These are phyloP conservation scores for Gnaphalium uliginosum DNA, from an alignment of 129 eudicot genomes.

Conservation along the genomic window DNA sequence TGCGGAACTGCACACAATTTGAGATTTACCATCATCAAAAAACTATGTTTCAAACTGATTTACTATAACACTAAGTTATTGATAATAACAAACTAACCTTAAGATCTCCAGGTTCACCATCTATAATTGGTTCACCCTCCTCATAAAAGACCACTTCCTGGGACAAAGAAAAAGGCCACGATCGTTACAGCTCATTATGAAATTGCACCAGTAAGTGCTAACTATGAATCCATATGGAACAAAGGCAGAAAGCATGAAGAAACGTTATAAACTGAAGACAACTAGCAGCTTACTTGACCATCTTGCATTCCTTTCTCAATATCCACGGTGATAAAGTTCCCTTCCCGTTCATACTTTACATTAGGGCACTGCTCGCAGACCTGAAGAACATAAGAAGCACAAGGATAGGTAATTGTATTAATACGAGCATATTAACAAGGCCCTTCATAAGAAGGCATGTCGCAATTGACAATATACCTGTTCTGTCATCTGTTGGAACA, in stretches of 20 bases:
- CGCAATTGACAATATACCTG: slow-evolving; percentile 54
- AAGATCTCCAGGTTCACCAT: slow-evolving; percentile 96
- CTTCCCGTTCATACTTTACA: slow-evolving; percentile 88
- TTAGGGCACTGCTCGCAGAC: slow-evolving; percentile 95
- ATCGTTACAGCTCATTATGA: slow-evolving; percentile 12
- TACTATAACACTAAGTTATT: not conserved
- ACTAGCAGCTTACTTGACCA: slow-evolving; percentile 66
- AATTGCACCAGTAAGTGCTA: not conserved
- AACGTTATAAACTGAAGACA: not conserved
- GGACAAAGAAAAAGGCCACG: not conserved
- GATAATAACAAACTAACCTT: slow-evolving; percentile 50
- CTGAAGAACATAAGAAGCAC: slow-evolving; percentile 43
- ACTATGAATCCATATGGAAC: not conserved
- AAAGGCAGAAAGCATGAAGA: not conserved
- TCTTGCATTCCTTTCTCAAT: slow-evolving; percentile 99
- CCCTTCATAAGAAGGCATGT: slow-evolving; percentile 9
- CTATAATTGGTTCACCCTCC: slow-evolving; percentile 92
- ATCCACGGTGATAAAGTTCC: slow-evolving; percentile 83
- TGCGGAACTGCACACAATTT: slow-evolving; percentile 62
- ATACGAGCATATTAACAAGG: not conserved
- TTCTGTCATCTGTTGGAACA: slow-evolving; percentile 99
- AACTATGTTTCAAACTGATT: not conserved
- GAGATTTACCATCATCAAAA: slow-evolving; percentile 8
- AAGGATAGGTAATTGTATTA: not conserved
- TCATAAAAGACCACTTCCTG: slow-evolving; percentile 94